These are phyloP conservation scores for Nicotiana paniculata DNA, from an alignment of 257 asterid species.

Conservation along the genomic window DNA sequence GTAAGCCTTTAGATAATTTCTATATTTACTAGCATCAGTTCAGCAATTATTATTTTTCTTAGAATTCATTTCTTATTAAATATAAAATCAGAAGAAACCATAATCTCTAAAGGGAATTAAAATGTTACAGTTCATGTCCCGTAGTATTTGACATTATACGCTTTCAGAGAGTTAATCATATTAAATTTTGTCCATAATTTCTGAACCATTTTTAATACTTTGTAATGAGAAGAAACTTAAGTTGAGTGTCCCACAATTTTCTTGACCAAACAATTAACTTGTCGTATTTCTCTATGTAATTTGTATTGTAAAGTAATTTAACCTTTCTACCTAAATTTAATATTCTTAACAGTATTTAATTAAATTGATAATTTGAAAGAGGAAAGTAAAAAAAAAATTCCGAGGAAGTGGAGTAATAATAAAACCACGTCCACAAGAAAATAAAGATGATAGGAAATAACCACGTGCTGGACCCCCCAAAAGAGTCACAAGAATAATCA, in stretches of 20 bases:
- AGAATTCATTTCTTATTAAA: background rate
- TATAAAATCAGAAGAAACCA: background rate
- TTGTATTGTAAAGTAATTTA: too few species aligned
- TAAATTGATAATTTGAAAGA: too few species aligned
- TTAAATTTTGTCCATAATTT: background rate
- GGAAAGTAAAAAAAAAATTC: too few species aligned
- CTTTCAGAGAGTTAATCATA: background rate
- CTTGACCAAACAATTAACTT: too few species aligned
- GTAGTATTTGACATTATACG: background rate
- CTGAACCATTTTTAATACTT: too few species aligned
- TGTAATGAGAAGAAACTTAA: too few species aligned
- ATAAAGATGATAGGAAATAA: background rate
- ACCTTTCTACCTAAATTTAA: background rate
- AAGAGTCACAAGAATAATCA: constrained; percentile 15
- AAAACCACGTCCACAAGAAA: background rate
- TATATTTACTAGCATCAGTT: background rate
- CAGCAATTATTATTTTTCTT: background rate
- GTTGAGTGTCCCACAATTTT: too few species aligned
- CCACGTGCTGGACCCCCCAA: constrained; percentile 21
- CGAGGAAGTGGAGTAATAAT: background rate
- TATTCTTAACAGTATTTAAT: too few species aligned
- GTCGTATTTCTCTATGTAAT: too few species aligned
- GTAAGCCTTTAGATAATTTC: background rate
- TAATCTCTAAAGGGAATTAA: background rate
- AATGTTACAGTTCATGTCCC: background rate